These are phyloP conservation scores for Aureobasidium leucospermi DNA, from an alignment of 2,329 filamentous ascomycete species.

Conservation along the genomic window DNA sequence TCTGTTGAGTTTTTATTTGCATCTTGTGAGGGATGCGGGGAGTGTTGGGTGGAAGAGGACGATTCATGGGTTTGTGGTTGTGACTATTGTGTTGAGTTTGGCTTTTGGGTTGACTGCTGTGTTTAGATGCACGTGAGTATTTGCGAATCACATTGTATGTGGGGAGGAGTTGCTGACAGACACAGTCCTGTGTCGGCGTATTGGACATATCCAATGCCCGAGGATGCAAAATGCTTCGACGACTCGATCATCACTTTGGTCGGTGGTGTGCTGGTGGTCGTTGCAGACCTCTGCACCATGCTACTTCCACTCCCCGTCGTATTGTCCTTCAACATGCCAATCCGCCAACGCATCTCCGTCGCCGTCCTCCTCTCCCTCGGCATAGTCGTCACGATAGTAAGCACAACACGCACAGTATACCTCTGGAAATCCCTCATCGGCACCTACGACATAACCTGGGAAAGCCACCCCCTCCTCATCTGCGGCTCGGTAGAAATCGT, in stretches of 20 bases:
- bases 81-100: background rate
- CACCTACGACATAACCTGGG: background rate
- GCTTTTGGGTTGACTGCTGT: background rate
- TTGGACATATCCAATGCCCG: background rate
- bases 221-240: background rate
- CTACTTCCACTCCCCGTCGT: background rate
- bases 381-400: background rate
- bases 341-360: background rate
- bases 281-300: background rate
- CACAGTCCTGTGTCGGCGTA: background rate
- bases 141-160: no score
- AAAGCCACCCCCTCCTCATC: background rate
- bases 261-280: background rate
- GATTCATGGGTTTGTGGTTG: background rate
- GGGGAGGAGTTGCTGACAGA: no score
- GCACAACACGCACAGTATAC: background rate
- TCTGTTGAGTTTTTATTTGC: background rate
- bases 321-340: background rate
- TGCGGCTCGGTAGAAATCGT: background rate
- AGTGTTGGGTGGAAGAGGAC: background rate
- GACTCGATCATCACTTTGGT: background rate
- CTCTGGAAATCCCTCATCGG: background rate
- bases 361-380: background rate
- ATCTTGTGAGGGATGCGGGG: background rate
- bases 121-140: background rate